Base-by-base conservation (phyloP, 768 basidiomycete species). In the Suillus discolor region DNA sequence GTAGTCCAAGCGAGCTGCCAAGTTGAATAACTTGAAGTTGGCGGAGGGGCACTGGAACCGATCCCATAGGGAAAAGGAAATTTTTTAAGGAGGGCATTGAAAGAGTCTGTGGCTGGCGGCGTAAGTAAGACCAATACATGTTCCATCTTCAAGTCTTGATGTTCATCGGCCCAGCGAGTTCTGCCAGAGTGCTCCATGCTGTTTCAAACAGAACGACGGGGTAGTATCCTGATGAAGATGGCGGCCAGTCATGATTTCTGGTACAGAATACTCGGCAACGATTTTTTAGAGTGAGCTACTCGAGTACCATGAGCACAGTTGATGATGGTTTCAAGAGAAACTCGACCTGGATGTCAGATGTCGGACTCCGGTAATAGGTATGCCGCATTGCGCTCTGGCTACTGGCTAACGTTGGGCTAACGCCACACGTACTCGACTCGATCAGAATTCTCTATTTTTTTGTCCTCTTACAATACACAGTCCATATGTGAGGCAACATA, bases 391-490 rank as follows among this genome's bases (percentile, higher is more conserved):
- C 49, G 49, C 49, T 7, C 6, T 8, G 25, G 45, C 20, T 7
- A n/a, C 47, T 47, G 47, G 31, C 31, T 31, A 31, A 31, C 31
- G 31, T 31, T 31, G 31, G 31, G 31, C 31, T 6, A 31, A 31
- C 31, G 4, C 31, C 31, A 31, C 6, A 31, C 31, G 6, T 31
- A 31, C 6, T 31, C 31, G 31, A 31, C 16, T 41, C 57, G 36
- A 20, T 42, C 59, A 42, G 18, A 13, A 12, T 20, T 42, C 28
- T 60, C 42, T 60, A 60, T 60, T 42, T 16, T 60, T 60, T 60
- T 60, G 6, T 28, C 41, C 59, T 60, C 41, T 41, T 60, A 60
- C 41, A 60, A 28, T 60, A 60, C 41, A 60, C 39, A 42, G 25
- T 60, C 59, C 57, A 41, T 34, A 54, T 41, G 23, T 18, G 25